These are phyloP conservation scores for Botrytis cinerea DNA, from an alignment of 2,329 filamentous ascomycete genomes.

Conservation along the genomic window DNA sequence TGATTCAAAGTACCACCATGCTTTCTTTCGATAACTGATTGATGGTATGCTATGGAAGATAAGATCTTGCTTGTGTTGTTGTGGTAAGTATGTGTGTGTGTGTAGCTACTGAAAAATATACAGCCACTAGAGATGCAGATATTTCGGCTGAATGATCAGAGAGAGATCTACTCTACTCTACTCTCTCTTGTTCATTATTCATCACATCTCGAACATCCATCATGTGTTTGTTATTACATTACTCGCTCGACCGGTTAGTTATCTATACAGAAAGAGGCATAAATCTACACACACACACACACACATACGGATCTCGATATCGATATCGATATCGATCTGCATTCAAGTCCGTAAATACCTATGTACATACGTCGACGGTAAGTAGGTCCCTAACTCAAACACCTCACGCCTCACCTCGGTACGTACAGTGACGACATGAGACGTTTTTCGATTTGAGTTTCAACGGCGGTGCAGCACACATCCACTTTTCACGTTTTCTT, in stretches of 20 bases:
- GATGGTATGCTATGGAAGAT: neutral
- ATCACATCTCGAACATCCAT: neutral
- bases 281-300: neutral
- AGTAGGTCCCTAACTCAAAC: neutral
- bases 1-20: neutral
- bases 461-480: neutral
- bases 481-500: neutral
- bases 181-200: neutral
- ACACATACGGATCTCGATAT: neutral
- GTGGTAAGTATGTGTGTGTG: neutral
- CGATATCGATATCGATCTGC: neutral
- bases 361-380: neutral
- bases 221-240: neutral
- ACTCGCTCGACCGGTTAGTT: neutral
- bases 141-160: neutral
- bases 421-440: conserved; percentile 11
- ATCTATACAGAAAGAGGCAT: no score
- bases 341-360: no score
- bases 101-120: neutral
- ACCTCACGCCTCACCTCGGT: neutral
- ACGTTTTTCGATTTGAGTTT: neutral
- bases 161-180: neutral
- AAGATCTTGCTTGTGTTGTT: neutral
- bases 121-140: neutral
- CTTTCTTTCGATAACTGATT: neutral